Base-by-base conservation (phyloP, 2,329 filamentous ascomycete genomes). In the Fusarium nelsonii region DNA sequence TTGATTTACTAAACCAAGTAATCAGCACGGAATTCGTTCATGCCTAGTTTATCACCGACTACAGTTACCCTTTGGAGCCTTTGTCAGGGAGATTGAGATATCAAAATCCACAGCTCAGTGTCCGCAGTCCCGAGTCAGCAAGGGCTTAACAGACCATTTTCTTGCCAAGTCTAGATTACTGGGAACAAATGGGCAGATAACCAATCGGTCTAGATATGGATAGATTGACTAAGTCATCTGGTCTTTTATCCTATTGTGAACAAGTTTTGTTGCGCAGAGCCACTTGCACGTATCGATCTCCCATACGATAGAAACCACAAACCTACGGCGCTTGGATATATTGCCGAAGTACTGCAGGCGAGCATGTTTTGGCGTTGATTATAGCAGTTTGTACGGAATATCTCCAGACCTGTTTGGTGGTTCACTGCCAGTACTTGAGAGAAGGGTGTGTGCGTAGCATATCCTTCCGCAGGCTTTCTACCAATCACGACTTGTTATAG, bases 1-100 rank as follows among this genome's bases (percentile, higher is more conserved):
- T 67, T 67, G 49, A n/a, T 63, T 53, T 57, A 69, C 65, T 40
- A 41, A 20, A 52, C 43, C 66, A 37, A 52, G 56, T 39, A 67
- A 69, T 63, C 32, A 50, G 36, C 50, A 63, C 61, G 62, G 66
- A 56, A n/a, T 30, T 28, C 23, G 46, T 39, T 44, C 12, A 26
- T 20, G 18, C 9, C 18, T 48, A 15, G 51, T 30, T 45, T 37
- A 12, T 26, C 10, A 39, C 10, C 34, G 18, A 18, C 34, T 30
- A 20, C 23, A 11, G 14, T 40, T 51, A 10, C 20, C 16, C 8
- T 28, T 36, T 28, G 8, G 12, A 65, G 37, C 43, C 36, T 66
- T 33, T 51, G 43, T 37, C 39, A 28, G 14, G 23, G 34, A 43
- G 15, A 53, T 56, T 40, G 43, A 36, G n/a, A 53, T 40, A 40